Conservation (phyloP, 1,284 basidiomycete species). For the Trametes versicolor region DNA sequence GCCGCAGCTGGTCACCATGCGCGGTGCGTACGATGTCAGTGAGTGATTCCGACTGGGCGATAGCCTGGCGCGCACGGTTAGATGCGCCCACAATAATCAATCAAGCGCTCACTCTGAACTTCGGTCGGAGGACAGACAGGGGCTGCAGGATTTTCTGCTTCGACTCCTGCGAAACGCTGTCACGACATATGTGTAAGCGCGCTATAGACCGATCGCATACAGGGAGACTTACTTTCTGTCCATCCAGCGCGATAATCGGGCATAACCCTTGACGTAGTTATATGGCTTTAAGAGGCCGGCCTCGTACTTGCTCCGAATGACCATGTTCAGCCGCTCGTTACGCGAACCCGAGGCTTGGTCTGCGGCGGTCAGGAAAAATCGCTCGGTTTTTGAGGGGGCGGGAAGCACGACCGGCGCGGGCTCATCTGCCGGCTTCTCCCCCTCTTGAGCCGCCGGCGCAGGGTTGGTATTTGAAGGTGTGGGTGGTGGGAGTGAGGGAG, state of each 20-base stretch:
- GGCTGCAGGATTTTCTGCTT: constrained; percentile 92
- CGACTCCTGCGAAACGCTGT: constrained; percentile 84
- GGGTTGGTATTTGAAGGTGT: constrained; percentile 6
- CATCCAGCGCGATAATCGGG: constrained; percentile 93
- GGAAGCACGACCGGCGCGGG: constrained; percentile 60
- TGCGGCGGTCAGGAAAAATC: constrained; percentile 93
- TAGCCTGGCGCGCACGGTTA: constrained; percentile 60
- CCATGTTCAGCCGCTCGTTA: constrained; percentile 89
- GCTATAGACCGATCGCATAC: neutral
- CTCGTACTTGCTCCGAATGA: constrained; percentile 97
- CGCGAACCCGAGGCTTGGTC: constrained; percentile 94
- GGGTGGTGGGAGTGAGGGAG: constrained; percentile 18
- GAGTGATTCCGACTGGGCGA: constrained; percentile 81
- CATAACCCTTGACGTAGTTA: constrained; percentile 96
- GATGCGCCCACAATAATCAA: constrained; percentile 14
- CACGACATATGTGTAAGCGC: constrained; percentile 7
- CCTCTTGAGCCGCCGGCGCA: constrained; percentile 22
- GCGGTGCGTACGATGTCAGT: constrained; percentile 77
- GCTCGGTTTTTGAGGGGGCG: constrained; percentile 82
- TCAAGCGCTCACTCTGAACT: constrained; percentile 76
- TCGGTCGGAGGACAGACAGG: constrained; percentile 90
- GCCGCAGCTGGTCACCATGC: constrained; percentile 8
- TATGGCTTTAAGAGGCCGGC: constrained; percentile 95
- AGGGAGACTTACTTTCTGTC: constrained; percentile 79
- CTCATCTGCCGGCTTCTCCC: constrained; percentile 42